These are phyloP conservation scores for Myriosclerotinia curreyana DNA, from an alignment of 2,329 filamentous ascomycete genomes.

Conservation along the genomic window DNA sequence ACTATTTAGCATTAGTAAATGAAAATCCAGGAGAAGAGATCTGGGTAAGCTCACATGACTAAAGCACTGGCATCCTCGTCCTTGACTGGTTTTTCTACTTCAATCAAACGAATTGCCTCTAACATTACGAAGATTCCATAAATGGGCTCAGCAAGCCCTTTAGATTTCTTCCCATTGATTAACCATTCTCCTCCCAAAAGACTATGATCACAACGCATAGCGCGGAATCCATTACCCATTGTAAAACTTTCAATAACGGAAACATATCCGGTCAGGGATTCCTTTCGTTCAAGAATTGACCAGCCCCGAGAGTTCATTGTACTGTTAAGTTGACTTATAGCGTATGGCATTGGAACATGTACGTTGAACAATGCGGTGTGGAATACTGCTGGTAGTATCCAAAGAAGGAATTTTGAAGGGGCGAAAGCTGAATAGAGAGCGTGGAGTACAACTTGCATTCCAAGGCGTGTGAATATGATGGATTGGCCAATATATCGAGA, in stretches of 20 bases:
- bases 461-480: constrained; percentile 65
- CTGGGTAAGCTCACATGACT: constrained; percentile 64
- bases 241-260: constrained; percentile 78
- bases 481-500: constrained; percentile 56
- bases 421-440: constrained; percentile 62
- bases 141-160: constrained; percentile 75
- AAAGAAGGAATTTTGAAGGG: constrained; percentile 65
- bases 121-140: constrained; percentile 97
- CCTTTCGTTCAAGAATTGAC: constrained; percentile 73
- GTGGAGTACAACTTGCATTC: constrained; percentile 66
- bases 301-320: constrained; percentile 65
- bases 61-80: constrained; percentile 75
- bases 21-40: not conserved
- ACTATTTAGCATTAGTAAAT: constrained; percentile 43
- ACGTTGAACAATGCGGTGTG: constrained; percentile 71
- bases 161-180: constrained; percentile 56
- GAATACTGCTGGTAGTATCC: constrained; percentile 68
- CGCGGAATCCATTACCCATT: constrained; percentile 60
- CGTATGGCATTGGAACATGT: constrained; percentile 62
- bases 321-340: constrained; percentile 61
- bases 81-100: constrained; percentile 50
- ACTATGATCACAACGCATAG: constrained; percentile 91
- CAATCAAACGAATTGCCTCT: constrained; percentile 81
- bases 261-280: constrained; percentile 88
- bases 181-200: constrained; percentile 91